Evolutionary conservation across 495 filamentous ascomycete genomes (phyloP).

Genomic region (Penicillium manginii): DNA sequence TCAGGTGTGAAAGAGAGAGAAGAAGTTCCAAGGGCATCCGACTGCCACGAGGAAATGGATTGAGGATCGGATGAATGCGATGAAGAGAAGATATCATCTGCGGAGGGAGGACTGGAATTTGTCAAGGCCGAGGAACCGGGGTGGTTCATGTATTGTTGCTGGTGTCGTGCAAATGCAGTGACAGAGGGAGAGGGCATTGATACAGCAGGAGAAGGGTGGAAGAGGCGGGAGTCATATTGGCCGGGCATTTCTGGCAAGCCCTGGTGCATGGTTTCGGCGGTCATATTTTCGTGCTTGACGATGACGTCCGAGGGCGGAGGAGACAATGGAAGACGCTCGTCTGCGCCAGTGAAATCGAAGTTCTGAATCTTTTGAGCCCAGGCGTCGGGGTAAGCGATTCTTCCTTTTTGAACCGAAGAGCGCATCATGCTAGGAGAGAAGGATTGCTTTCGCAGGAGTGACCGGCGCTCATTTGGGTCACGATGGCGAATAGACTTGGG

Average conservation of each 20-base stretch:
- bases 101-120: slow-evolving; percentile 46
- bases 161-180: slow-evolving; percentile 34
- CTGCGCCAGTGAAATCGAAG: slow-evolving; percentile 39
- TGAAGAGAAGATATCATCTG: slow-evolving; percentile 50
- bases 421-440: slow-evolving; percentile 48
- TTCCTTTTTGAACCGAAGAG: slow-evolving; percentile 43
- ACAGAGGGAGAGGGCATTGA: slow-evolving; percentile 44
- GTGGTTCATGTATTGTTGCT: slow-evolving; percentile 43
- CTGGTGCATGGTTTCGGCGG: slow-evolving; percentile 26
- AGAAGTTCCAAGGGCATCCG: slow-evolving; percentile 42
- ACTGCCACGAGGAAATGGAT: slow-evolving; percentile 51
- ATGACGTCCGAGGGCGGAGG: slow-evolving; percentile 50
- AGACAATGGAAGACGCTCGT: slow-evolving; percentile 48
- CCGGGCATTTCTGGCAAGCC: slow-evolving; percentile 41
- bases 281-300: slow-evolving; percentile 45
- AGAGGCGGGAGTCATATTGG: slow-evolving; percentile 42
- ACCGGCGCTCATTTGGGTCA: slow-evolving; percentile 45
- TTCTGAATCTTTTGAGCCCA: slow-evolving; percentile 49
- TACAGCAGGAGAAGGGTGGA: slow-evolving; percentile 42
- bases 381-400: slow-evolving; percentile 49
- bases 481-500: slow-evolving; percentile 48
- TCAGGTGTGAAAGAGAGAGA: slow-evolving; percentile 47
- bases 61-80: slow-evolving; percentile 50
- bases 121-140: slow-evolving; percentile 36
- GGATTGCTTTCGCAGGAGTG: slow-evolving; percentile 46